Conservation (phyloP, 2,329 filamentous ascomycete genomes). For the Stenocarpella maydis region DNA sequence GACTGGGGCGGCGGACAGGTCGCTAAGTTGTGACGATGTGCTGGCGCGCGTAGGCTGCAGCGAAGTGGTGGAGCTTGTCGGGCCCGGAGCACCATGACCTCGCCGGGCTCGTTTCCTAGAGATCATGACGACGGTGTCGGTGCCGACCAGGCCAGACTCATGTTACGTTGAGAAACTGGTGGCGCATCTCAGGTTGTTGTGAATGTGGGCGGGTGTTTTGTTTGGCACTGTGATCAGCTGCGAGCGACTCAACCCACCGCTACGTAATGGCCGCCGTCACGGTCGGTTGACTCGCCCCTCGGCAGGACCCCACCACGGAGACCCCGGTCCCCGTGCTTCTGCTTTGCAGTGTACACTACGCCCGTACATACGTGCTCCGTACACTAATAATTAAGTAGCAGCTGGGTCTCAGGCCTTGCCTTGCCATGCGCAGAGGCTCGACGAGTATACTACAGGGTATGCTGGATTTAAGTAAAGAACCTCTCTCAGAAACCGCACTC, state of each 20-base stretch:
- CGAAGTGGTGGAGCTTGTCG: slow-evolving; percentile 36
- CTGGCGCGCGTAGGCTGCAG: slow-evolving; percentile 37
- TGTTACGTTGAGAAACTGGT: not conserved
- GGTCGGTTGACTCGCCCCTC: slow-evolving; percentile 12
- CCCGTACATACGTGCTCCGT: too few relatives aligned
- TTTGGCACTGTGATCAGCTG: slow-evolving; percentile 21
- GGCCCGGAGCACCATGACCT: slow-evolving; percentile 42
- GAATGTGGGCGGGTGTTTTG: slow-evolving; percentile 3
- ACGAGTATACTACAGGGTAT: too few relatives aligned
- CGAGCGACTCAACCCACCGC: slow-evolving; percentile 4
- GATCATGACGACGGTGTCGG: slow-evolving; percentile 45
- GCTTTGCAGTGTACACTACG: not conserved
- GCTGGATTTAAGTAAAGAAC: too few relatives aligned
- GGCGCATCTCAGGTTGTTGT: slow-evolving; percentile 2
- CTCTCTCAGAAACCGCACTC: not conserved
- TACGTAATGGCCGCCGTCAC: slow-evolving; percentile 26
- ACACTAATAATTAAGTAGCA: not conserved
- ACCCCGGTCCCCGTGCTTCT: not conserved
- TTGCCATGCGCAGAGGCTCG: too few relatives aligned
- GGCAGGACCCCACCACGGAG: slow-evolving; percentile 11
- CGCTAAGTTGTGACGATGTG: slow-evolving; percentile 35
- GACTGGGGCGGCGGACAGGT: slow-evolving; percentile 25
- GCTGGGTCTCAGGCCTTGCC: too few relatives aligned
- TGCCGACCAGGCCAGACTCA: slow-evolving; percentile 15
- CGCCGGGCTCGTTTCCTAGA: slow-evolving; percentile 52